These are phyloP conservation scores for Cubamyces sp. DNA, from an alignment of 768 basidiomycete species.

Conservation along the genomic window DNA sequence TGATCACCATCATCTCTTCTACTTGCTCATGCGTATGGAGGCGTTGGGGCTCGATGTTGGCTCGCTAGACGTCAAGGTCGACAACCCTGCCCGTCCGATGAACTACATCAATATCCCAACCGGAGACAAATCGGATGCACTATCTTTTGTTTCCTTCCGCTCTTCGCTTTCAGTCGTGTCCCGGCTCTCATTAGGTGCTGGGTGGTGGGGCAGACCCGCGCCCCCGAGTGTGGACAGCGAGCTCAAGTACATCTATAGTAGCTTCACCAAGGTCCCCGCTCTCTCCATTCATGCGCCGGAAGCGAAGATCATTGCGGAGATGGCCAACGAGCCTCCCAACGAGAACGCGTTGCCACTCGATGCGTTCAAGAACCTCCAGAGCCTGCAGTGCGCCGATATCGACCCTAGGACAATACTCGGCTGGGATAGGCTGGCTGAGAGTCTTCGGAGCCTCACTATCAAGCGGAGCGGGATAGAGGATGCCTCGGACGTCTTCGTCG, in stretches of 20 bases:
- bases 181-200: constrained; percentile 67
- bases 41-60: constrained; percentile 78
- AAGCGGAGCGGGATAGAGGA: constrained; percentile 83
- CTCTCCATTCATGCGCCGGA: constrained; percentile 68
- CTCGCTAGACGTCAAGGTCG: constrained; percentile 76
- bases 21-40: constrained; percentile 85
- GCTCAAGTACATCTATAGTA: constrained; percentile 86
- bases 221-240: constrained; percentile 67
- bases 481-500: constrained; percentile 74
- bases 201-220: constrained; percentile 72
- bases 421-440: constrained; percentile 78
- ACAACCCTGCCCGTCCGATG: constrained; percentile 76
- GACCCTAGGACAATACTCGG: constrained; percentile 83
- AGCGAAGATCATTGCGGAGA: constrained; percentile 67
- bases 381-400: constrained; percentile 74
- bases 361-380: constrained; percentile 83
- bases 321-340: constrained; percentile 68
- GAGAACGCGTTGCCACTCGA: constrained; percentile 81
- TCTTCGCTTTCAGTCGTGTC: constrained; percentile 81
- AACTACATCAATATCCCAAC: constrained; percentile 67
- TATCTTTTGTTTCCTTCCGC: constrained; percentile 74
- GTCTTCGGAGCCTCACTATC: constrained; percentile 73
- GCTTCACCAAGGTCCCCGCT: constrained; percentile 89
- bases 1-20: constrained; percentile 86
- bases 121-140: constrained; percentile 69